Percentiles rank a stretch among this genome's conserved stretches.
These are phyloP conservation scores for Dothideomycetes sp. DNA, from an alignment of 2,329 filamentous ascomycete species.

Conservation along the genomic window DNA sequence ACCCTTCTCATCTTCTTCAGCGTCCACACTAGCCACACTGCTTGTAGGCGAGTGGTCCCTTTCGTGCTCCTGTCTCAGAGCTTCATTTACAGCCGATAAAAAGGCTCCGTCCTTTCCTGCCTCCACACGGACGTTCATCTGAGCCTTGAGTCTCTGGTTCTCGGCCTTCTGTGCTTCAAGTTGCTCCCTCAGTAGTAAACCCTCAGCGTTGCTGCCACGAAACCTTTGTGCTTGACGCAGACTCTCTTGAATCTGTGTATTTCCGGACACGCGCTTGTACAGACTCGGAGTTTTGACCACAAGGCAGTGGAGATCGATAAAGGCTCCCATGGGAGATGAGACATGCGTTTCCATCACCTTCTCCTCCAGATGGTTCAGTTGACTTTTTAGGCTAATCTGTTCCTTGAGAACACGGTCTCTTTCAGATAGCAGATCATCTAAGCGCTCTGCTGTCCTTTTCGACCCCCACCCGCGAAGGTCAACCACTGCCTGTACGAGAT, in stretches of 20 bases:
- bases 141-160: slow-evolving; percentile 11
- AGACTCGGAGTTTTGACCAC: not conserved
- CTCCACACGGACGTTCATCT: not conserved
- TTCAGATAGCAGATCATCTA: slow-evolving; percentile 14
- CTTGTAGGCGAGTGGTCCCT: too few species aligned
- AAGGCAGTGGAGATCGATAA: not conserved
- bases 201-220: slow-evolving; percentile 13
- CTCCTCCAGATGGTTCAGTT: slow-evolving; percentile 14
- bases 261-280: not conserved
- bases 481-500: not conserved
- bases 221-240: not conserved
- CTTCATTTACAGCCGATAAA: slow-evolving; percentile 19
- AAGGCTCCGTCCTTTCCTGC: not conserved
- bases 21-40: too few species aligned
- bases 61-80: slow-evolving; percentile 19
- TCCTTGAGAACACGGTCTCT: slow-evolving; percentile 13
- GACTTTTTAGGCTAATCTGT: slow-evolving; percentile 6
- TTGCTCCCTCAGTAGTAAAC: slow-evolving; percentile 15
- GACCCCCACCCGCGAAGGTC: slow-evolving; percentile 5
- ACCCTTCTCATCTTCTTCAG: too few species aligned
- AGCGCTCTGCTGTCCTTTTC: not conserved
- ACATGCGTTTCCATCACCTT: slow-evolving; percentile 1
- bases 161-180: slow-evolving; percentile 16
- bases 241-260: not conserved
- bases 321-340: too few species aligned